Percentiles rank a stretch among this genome's conserved stretches.
Evolutionary conservation across 805 yeast genomes (phyloP).

Genomic region (Zygosaccharomyces bisporus): DNA sequence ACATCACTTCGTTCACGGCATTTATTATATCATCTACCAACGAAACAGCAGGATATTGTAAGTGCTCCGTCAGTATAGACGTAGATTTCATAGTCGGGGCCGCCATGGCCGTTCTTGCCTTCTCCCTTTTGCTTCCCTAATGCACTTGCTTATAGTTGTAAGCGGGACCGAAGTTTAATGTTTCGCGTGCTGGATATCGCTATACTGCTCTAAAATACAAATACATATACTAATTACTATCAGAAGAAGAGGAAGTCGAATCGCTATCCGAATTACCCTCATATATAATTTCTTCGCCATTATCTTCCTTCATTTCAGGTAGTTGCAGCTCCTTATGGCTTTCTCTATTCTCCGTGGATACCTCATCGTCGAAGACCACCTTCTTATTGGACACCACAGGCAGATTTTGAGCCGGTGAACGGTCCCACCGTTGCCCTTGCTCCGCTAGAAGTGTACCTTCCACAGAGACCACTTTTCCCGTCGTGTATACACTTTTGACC

Average conservation of each 20-base stretch:
- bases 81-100: conserved; percentile 41
- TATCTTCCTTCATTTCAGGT: conserved; percentile 33
- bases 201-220: no score
- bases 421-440: conserved; percentile 23
- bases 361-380: conserved; percentile 48
- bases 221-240: conserved; percentile 19
- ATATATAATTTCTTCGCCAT: conserved; percentile 36
- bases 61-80: conserved; percentile 72
- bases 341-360: conserved; percentile 34
- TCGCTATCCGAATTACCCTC: conserved; percentile 34
- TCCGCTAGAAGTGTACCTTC: conserved; percentile 72
- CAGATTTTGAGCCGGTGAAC: conserved; percentile 48
- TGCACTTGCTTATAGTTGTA: not conserved
- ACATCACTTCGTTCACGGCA: conserved; percentile 79
- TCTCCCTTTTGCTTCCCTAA: not conserved
- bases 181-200: not conserved
- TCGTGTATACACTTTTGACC: conserved; percentile 64
- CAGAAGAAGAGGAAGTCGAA: conserved; percentile 25
- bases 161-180: not conserved
- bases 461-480: conserved; percentile 78
- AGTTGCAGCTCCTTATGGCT: conserved; percentile 36
- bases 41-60: conserved; percentile 79
- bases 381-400: conserved; percentile 50
- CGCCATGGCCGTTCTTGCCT: conserved; percentile 26
- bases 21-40: conserved; percentile 84